Evolutionary conservation across 2,329 filamentous ascomycete species (phyloP).

Genomic region (Exophiala aquamarina): DNA sequence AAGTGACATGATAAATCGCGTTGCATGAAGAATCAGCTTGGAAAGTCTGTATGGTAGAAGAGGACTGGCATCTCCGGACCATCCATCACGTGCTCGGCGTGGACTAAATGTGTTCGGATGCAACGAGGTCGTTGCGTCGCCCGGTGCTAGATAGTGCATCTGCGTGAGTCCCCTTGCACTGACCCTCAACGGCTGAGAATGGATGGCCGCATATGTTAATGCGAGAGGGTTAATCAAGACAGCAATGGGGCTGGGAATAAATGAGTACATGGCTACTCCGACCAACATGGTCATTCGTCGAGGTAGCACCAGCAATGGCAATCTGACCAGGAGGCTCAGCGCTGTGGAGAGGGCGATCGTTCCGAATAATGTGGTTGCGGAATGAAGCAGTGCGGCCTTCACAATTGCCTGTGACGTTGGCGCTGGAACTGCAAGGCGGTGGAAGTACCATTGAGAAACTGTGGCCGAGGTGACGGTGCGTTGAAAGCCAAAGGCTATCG

Average conservation of each 20-base stretch:
- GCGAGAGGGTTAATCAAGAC: constrained; percentile 88
- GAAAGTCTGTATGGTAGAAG: constrained; percentile 87
- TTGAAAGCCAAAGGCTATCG: constrained; percentile 83
- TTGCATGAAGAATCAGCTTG: constrained; percentile 87
- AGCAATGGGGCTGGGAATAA: constrained; percentile 82
- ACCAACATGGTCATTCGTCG: constrained; percentile 68
- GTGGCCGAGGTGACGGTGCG: constrained; percentile 90
- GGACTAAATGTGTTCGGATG: constrained; percentile 40
- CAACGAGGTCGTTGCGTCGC: constrained; percentile 69
- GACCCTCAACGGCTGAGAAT: constrained; percentile 76
- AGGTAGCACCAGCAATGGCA: constrained; percentile 83
- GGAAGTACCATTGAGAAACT: constrained; percentile 98
- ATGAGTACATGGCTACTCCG: constrained; percentile 71
- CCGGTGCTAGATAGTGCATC: constrained; percentile 75
- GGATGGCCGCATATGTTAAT: constrained; percentile 89
- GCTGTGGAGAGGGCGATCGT: constrained; percentile 88
- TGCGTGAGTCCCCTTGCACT: constrained; percentile 78
- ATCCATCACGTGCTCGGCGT: constrained; percentile 25
- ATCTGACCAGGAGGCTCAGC: constrained; percentile 73
- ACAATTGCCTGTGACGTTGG: constrained; percentile 80
- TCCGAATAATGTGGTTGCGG: constrained; percentile 82
- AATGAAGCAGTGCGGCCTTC: constrained; percentile 76
- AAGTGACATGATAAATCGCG: constrained; percentile 85
- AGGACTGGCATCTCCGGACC: constrained; percentile 43
- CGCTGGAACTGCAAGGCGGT: constrained; percentile 77